These are phyloP conservation scores for Nothopassalora personata DNA, from an alignment of 2,329 filamentous ascomycete species.

Conservation along the genomic window DNA sequence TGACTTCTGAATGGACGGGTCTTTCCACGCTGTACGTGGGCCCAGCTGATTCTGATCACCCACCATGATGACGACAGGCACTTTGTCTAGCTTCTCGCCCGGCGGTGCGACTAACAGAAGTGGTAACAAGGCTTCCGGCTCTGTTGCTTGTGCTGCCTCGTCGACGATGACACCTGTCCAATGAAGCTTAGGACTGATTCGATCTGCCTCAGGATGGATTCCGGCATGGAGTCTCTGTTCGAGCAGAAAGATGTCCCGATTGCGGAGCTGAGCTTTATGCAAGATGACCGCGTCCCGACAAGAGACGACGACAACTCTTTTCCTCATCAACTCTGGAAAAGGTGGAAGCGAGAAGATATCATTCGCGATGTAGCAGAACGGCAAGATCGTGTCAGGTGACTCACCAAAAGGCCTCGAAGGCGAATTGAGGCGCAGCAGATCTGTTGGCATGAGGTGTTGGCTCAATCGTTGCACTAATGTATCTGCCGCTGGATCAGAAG, in stretches of 20 bases:
- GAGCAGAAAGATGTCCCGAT: constrained; percentile 20
- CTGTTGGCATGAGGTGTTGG: constrained; percentile 13
- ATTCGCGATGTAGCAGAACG: constrained; percentile 23
- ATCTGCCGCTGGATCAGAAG: constrained; percentile 26
- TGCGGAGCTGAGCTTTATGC: constrained; percentile 20
- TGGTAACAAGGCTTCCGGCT: constrained; percentile 23
- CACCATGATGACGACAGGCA: constrained; percentile 19
- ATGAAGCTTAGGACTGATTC: constrained; percentile 13
- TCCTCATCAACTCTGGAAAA: constrained; percentile 20
- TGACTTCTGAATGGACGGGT: constrained; percentile 13
- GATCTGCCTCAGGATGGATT: constrained; percentile 13
- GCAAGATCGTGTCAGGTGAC: constrained; percentile 21
- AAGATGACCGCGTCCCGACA: constrained; percentile 23
- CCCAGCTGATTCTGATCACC: constrained; percentile 27
- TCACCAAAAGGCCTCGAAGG: constrained; percentile 24
- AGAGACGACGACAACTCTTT: constrained; percentile 21
- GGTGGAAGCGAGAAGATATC: constrained; percentile 22
- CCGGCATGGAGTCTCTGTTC: constrained; percentile 13
- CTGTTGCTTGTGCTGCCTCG: constrained; percentile 26
- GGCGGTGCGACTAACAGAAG: constrained; percentile 22
- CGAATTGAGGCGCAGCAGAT: constrained; percentile 22
- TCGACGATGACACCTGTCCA: constrained; percentile 25
- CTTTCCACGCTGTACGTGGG: constrained; percentile 24
- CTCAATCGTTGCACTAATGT: constrained; percentile 21
- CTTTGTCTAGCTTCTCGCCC: neutral